phyloP scores from a whole-genome alignment of 345 rosid species.

The Nasturtium officinale region DNA sequence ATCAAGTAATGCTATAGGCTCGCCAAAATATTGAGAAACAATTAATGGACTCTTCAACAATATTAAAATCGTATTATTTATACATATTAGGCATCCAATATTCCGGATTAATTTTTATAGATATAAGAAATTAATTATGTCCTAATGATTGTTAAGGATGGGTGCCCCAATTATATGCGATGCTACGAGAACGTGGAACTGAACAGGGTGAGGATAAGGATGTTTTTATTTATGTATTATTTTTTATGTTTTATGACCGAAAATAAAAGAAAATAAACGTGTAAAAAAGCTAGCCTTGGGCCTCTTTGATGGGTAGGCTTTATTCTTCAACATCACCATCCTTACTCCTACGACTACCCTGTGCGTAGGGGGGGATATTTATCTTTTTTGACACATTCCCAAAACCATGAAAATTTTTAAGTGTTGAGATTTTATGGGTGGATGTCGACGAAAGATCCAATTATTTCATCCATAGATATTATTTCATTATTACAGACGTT shows the following conservation, averaged over 20 bases:
- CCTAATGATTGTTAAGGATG: constrained; percentile 32
- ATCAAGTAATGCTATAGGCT: not conserved
- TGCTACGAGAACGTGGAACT: constrained; percentile 36
- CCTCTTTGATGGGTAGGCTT: constrained; percentile 33
- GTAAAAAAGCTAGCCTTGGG: constrained; percentile 36
- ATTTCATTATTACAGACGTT: too few relatives aligned
- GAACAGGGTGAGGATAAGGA: constrained; percentile 39
- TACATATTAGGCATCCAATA: not conserved
- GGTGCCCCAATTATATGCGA: constrained; percentile 44
- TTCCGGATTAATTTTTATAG: not conserved
- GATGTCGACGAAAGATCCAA: not conserved
- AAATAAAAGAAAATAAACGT: constrained; percentile 28
- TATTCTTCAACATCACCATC: constrained; percentile 41
- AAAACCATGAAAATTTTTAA: not conserved
- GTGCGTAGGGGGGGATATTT: not conserved
- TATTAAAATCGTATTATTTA: too few relatives aligned
- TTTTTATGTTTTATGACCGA: not conserved
- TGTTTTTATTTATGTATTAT: constrained; percentile 19
- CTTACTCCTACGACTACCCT: constrained; percentile 33
- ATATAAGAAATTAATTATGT: constrained; percentile 4
- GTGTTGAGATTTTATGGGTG: not conserved
- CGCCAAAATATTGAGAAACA: not conserved
- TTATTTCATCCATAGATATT: not conserved
- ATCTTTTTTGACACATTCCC: constrained; percentile 1
- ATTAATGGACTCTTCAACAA: not conserved